A percentile compares a stretch with the other conserved stretches of the same genome.
Conservation (phyloP, 352 stramenopile species). For the Phytophthora citrophthora region DNA sequence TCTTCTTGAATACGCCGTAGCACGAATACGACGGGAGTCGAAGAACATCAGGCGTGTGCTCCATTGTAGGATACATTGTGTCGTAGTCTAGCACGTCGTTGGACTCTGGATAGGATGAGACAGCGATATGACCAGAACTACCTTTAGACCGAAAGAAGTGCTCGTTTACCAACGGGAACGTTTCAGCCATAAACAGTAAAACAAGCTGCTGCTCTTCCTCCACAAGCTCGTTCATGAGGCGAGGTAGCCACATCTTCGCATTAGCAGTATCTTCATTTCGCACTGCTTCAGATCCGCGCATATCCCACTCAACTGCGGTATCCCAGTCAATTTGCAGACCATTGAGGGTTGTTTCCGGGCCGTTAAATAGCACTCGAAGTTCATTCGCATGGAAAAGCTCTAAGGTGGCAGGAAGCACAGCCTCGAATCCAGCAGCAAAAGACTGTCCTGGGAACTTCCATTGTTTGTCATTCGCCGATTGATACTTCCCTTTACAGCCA, state of each 20-base stretch:
- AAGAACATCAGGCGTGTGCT: constrained; percentile 43
- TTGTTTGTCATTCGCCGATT: constrained; percentile 18
- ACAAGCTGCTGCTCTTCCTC: constrained; percentile 67
- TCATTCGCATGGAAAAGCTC: constrained; percentile 55
- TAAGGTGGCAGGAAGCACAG: constrained; percentile 59
- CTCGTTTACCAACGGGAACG: constrained; percentile 50
- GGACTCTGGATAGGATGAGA: constrained; percentile 19
- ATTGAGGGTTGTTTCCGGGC: constrained; percentile 34
- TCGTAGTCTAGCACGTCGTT: constrained; percentile 28
- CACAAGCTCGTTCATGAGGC: constrained; percentile 59
- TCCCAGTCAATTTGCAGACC: constrained; percentile 51
- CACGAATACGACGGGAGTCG: constrained; percentile 58
- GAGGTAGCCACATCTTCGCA: constrained; percentile 49
- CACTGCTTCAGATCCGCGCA: constrained; percentile 16
- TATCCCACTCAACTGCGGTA: constrained; percentile 42
- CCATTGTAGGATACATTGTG: constrained; percentile 47
- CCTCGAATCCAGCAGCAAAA: constrained; percentile 64
- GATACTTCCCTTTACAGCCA: constrained; percentile 33
- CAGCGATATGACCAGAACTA: constrained; percentile 19
- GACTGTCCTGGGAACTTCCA: constrained; percentile 33
- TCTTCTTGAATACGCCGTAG: constrained; percentile 58
- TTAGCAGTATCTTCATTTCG: constrained; percentile 14
- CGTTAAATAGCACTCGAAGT: constrained; percentile 65
- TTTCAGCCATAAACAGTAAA: constrained; percentile 59
- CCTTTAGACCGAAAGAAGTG: constrained; percentile 45